phyloP scores from a whole-genome alignment of 2,329 filamentous ascomycete genomes.

The Alternaria conjuncta region DNA sequence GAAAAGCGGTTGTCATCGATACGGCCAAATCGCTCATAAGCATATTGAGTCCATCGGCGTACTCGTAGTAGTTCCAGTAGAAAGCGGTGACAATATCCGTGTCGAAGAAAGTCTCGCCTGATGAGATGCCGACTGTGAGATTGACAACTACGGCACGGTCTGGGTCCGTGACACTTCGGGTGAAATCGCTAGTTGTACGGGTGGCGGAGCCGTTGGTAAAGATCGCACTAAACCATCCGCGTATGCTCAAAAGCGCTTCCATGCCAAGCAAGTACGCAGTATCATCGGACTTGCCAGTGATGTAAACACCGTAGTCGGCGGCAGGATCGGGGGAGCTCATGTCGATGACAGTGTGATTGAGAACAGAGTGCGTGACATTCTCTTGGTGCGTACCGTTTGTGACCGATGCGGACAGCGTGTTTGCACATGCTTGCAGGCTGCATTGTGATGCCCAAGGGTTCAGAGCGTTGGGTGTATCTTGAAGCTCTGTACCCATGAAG shows the following conservation, averaged over 20 bases:
- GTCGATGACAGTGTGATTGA: conserved; percentile 17
- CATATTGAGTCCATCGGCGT: conserved; percentile 18
- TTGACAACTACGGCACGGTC: conserved; percentile 21
- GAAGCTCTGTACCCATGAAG: conserved; percentile 20
- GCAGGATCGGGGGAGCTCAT: conserved; percentile 14
- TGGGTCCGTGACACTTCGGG: conserved; percentile 18
- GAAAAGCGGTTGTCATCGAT: conserved; percentile 23
- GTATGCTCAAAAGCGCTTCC: conserved; percentile 18
- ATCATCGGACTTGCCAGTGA: conserved; percentile 5
- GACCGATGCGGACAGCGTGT: conserved; percentile 15
- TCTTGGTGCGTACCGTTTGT: conserved; percentile 20
- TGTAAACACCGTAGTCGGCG: conserved; percentile 16
- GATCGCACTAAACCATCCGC: conserved; percentile 19
- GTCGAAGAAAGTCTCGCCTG: conserved; percentile 22
- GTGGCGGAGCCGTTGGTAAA: conserved; percentile 23
- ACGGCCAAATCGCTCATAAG: conserved; percentile 20
- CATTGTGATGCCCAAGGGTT: conserved; percentile 21
- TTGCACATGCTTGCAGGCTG: conserved; percentile 17
- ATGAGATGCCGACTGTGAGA: conserved; percentile 22
- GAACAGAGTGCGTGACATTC: conserved; percentile 13
- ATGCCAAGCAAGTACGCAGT: conserved; percentile 13
- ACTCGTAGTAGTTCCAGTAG: conserved; percentile 24
- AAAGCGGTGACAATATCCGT: conserved; percentile 21
- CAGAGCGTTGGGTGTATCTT: conserved; percentile 9
- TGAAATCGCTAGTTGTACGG: conserved; percentile 19